Evolutionary conservation across 164 flowering plant genomes (phyloP).

Genomic region (Macadamia integrifolia): DNA sequence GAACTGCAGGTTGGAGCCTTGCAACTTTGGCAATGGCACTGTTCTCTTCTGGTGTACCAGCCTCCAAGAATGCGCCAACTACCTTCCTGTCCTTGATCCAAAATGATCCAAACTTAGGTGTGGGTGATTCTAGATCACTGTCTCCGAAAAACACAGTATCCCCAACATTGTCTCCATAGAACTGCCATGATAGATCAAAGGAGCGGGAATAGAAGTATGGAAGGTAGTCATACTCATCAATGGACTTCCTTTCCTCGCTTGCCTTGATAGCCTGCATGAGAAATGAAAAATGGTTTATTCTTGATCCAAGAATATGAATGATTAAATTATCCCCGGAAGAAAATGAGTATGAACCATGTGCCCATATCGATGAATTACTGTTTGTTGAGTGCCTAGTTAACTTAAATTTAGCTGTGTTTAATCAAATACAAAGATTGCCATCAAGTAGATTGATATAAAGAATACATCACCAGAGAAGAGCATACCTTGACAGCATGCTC

Average conservation of each 20-base stretch:
- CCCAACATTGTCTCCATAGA: constrained; percentile 97
- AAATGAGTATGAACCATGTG: neutral
- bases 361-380: neutral
- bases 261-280: constrained; percentile 75
- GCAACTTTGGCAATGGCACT: constrained; percentile 93
- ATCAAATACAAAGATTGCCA: neutral
- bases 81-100: constrained; percentile 93
- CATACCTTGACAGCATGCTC: constrained; percentile 85
- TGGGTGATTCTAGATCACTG: constrained; percentile 48
- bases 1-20: constrained; percentile 64
- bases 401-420: neutral
- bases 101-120: constrained; percentile 85
- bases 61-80: constrained; percentile 83
- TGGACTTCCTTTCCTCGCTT: constrained; percentile 60
- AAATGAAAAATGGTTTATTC: neutral
- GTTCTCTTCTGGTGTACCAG: constrained; percentile 92
- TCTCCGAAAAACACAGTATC: constrained; percentile 85
- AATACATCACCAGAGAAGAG: neutral
- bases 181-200: constrained; percentile 94
- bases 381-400: neutral
- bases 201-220: constrained; percentile 94
- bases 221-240: constrained; percentile 90
- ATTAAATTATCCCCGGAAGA: neutral
- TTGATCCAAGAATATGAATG: neutral
- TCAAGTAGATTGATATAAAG: neutral